Evolutionary conservation across 2,329 filamentous ascomycete genomes (phyloP).

Genomic region (Fusarium irregulare): DNA sequence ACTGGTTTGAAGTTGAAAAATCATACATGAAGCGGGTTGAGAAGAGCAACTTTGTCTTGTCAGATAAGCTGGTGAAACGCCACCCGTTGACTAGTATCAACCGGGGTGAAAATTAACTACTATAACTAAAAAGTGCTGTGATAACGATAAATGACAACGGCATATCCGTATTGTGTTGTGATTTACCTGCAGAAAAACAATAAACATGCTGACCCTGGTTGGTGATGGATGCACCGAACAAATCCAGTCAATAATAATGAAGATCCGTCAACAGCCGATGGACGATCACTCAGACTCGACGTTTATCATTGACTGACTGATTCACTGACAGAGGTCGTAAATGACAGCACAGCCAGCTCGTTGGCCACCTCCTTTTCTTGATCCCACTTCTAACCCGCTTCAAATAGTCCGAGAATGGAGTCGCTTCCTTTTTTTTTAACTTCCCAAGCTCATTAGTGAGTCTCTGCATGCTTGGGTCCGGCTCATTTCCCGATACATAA

Average conservation of each 20-base stretch:
- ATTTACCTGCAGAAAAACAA: constrained; percentile 4
- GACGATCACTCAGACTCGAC: constrained; percentile 8
- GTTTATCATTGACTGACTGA: not conserved
- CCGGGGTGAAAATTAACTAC: not conserved
- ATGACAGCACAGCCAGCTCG: not conserved
- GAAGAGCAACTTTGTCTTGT: not conserved
- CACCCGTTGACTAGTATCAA: constrained; percentile 35
- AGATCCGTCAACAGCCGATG: constrained; percentile 21
- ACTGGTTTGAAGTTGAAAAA: constrained; percentile 6
- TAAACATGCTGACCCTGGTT: not conserved
- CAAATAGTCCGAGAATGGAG: constrained; percentile 12
- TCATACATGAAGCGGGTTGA: not conserved
- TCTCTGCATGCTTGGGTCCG: not conserved
- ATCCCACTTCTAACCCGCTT: constrained; percentile 29
- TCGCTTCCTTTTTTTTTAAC: constrained; percentile 1
- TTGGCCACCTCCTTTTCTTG: constrained; percentile 39
- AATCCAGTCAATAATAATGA: not conserved
- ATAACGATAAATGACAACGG: not conserved
- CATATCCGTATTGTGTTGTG: not conserved
- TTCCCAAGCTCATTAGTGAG: not conserved
- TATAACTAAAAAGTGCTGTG: not conserved
- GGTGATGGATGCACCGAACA: not conserved
- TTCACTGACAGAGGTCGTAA: not conserved
- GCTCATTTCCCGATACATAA: constrained; percentile 11
- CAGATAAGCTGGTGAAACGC: constrained; percentile 37